Conservation (phyloP, 228 moss, liverwort and hornwort species). For the Sphagnum fallax region DNA sequence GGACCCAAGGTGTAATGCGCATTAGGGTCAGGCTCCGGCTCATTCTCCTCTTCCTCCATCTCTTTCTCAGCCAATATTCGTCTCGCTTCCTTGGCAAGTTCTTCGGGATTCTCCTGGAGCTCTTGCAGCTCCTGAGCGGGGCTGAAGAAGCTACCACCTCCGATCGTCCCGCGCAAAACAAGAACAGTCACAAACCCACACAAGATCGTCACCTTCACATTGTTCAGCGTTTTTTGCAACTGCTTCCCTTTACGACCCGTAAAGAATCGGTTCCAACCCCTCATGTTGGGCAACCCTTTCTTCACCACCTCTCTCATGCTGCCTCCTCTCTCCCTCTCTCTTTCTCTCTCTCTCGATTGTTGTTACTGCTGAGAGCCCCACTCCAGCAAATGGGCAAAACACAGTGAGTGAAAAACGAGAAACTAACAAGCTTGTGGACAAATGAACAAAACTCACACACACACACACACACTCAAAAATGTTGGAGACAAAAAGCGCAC, state of each 20-base stretch:
- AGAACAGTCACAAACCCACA: constrained; percentile 30
- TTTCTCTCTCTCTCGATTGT: background rate
- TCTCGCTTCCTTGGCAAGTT: background rate
- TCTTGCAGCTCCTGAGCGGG: constrained; percentile 29
- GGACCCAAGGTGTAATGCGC: constrained; percentile 30
- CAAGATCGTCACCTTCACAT: constrained; percentile 26
- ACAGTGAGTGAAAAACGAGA: too few relatives aligned
- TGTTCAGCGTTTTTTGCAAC: constrained; percentile 16
- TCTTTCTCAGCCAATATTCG: constrained; percentile 14
- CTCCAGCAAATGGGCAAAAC: too few relatives aligned
- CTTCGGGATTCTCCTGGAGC: background rate
- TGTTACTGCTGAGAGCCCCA: too few relatives aligned
- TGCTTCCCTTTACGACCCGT: constrained; percentile 10
- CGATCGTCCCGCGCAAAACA: constrained; percentile 26
- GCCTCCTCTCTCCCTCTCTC: background rate
- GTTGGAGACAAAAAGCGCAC: too few relatives aligned
- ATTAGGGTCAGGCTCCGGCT: constrained; percentile 37
- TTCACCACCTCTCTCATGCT: background rate
- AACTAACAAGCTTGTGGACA: too few relatives aligned
- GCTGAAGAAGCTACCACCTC: constrained; percentile 22
- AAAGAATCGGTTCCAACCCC: background rate
- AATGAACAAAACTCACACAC: too few relatives aligned
- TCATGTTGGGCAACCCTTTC: background rate
- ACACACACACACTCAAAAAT: too few relatives aligned
- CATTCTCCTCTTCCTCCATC: constrained; percentile 25